Evolutionary conservation across 2,329 filamentous ascomycete genomes (phyloP), one percentile per base, ranked within the genome.

Genomic region (Venturia effusa): DNA sequence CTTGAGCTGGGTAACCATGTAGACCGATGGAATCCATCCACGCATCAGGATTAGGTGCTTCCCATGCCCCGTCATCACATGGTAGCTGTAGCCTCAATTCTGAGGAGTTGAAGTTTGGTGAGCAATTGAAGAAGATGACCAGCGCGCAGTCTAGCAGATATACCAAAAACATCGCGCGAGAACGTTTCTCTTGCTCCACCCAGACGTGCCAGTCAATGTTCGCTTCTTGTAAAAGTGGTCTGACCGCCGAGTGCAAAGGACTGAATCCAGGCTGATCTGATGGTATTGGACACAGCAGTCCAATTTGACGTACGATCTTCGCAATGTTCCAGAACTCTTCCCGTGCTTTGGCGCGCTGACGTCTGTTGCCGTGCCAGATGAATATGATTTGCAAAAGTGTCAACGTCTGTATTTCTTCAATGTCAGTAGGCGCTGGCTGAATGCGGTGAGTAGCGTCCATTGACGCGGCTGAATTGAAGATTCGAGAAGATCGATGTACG

Each of bases 11-110:
- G 1, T 79, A 72, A 3, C 88, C 87, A 64, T 82, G 78, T 1
- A 91, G 73, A 4, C 87, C 87, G 3, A 91, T 76, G 7, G 86
- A 84, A 67, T 83, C 79, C 27, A 84, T 85, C 71, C 88, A 91
- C 43, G 85, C 82, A 19, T 80, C 73, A 5, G 78, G 74, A 45
- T 79, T 81, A 39, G 75, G 77, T 4, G 88, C 88, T 68, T 90
- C 88, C 88, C 88, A 91, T 2, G 85, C 84, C 19, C 85, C 86
- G 72, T 91, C 88, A 68, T 91, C 88, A 17, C 83, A 82, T 10
- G 88, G 88, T 6, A 92, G 76, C n/a, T 87, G 86, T 43, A 90
- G 73, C 37, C 80, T 79, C 61, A 90, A 79, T 68, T 90, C 87
- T 40, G 85, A 79, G 10, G 80, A 75, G 65, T 89, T 84, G 51